phyloP scores from a whole-genome alignment of 805 yeast species.

The Martiniozyma abietophila region DNA sequence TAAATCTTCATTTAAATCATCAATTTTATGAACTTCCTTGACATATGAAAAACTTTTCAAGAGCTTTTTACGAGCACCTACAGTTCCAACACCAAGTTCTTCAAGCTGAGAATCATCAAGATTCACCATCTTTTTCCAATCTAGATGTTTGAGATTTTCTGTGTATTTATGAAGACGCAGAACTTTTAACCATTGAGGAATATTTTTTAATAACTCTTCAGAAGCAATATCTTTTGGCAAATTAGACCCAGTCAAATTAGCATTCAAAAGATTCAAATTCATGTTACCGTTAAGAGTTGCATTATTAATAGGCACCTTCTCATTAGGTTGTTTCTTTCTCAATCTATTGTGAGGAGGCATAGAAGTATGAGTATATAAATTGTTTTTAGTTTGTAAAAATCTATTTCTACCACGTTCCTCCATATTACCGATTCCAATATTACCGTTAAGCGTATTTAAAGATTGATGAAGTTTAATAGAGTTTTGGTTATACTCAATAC shows the following conservation, averaged over 20 bases:
- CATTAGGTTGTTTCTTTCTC: background rate
- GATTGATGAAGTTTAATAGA: slow-evolving; percentile 22
- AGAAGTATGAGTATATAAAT: slow-evolving; percentile 4
- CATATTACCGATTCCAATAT: slow-evolving; percentile 18
- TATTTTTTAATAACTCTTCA: slow-evolving; percentile 52
- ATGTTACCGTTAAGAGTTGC: background rate
- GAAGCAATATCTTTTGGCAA: slow-evolving; percentile 42
- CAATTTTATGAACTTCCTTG: slow-evolving; percentile 39
- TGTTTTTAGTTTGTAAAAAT: slow-evolving; percentile 6
- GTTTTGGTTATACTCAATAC: slow-evolving; percentile 12
- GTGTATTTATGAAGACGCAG: slow-evolving; percentile 92
- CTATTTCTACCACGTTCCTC: slow-evolving; percentile 12
- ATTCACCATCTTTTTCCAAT: slow-evolving; percentile 73
- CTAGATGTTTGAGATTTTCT: slow-evolving; percentile 60
- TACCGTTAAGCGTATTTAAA: slow-evolving; percentile 21
- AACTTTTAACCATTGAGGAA: slow-evolving; percentile 88
- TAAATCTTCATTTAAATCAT: too few species aligned
- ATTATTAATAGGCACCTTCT: slow-evolving; percentile 3
- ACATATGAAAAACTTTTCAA: slow-evolving; percentile 86
- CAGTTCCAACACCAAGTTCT: slow-evolving; percentile 77
- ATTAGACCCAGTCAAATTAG: background rate
- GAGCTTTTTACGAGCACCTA: slow-evolving; percentile 93
- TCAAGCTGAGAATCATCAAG: slow-evolving; percentile 63
- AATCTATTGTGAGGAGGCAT: slow-evolving; percentile 13
- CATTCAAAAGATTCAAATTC: background rate